These are phyloP conservation scores for Penicillium cinerascens DNA, from an alignment of 495 filamentous ascomycete genomes.

Conservation along the genomic window DNA sequence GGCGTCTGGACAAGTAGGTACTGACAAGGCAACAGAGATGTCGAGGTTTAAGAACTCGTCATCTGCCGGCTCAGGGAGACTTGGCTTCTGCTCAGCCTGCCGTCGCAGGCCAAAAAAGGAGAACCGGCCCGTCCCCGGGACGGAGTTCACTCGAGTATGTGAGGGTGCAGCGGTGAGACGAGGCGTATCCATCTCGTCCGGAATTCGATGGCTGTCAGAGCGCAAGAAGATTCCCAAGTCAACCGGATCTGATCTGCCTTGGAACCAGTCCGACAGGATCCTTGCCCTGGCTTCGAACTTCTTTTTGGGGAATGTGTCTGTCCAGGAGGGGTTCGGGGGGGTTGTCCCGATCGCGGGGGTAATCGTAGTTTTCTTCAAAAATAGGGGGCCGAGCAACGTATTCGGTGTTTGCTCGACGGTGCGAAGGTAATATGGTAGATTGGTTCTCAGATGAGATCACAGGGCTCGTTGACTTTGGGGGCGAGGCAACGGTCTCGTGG, in stretches of 20 bases:
- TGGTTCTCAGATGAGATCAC: constrained; percentile 13
- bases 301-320: constrained; percentile 37
- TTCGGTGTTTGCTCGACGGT: constrained; percentile 44
- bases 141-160: constrained; percentile 37
- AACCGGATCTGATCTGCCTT: constrained; percentile 48
- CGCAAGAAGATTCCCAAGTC: constrained; percentile 33
- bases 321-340: constrained; percentile 19
- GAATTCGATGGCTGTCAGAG: constrained; percentile 19
- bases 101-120: constrained; percentile 39
- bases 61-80: constrained; percentile 37
- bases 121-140: constrained; percentile 32
- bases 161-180: constrained; percentile 18
- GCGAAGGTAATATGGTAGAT: constrained; percentile 25
- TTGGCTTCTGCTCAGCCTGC: constrained; percentile 22
- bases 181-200: constrained; percentile 15
- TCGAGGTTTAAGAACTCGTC: constrained; percentile 66
- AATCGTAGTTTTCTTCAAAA: constrained; percentile 17
- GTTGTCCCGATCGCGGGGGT: constrained; percentile 16
- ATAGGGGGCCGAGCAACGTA: constrained; percentile 31
- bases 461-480: constrained; percentile 16
- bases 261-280: constrained; percentile 49
- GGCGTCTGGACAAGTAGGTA: constrained; percentile 43
- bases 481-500: constrained; percentile 27
- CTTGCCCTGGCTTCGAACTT: constrained; percentile 41
- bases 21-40: constrained; percentile 61